Conservation (phyloP, 345 rosid genomes). For the Eucalyptus pauciflora region DNA sequence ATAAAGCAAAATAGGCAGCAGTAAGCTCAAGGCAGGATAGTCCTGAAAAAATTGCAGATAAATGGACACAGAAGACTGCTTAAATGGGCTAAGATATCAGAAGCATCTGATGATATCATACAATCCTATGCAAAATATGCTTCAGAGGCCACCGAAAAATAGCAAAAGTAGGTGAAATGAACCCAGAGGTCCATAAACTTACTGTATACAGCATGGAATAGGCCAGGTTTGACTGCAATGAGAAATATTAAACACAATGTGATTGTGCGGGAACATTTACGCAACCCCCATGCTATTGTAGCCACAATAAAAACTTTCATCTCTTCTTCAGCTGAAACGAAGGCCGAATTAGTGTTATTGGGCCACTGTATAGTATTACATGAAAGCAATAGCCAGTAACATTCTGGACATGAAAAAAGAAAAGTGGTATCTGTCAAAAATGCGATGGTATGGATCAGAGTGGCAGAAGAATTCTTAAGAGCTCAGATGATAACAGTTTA, state of each 20-base stretch:
- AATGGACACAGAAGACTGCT: neutral
- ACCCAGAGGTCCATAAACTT: neutral
- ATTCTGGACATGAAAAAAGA: neutral
- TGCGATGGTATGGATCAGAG: neutral
- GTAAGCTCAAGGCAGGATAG: neutral
- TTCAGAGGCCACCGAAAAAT: neutral
- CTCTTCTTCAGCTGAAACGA: constrained; percentile 19
- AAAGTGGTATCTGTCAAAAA: neutral
- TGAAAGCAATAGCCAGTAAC: neutral
- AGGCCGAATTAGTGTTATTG: neutral
- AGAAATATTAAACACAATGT: constrained; percentile 15
- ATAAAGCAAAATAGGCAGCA: neutral
- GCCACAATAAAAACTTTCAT: constrained; percentile 30
- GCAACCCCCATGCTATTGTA: constrained; percentile 30
- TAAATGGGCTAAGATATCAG: neutral
- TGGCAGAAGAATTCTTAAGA: neutral
- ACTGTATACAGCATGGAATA: constrained; percentile 30
- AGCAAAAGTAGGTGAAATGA: neutral
- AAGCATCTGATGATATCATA: neutral
- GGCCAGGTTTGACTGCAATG: constrained; percentile 24
- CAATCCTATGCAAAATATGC: neutral
- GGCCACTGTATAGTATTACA: neutral
- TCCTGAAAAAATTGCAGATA: neutral
- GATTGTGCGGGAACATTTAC: constrained; percentile 24
- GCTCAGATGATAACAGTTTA: neutral